Base-by-base conservation (phyloP, 441 rosid species). In the Populus hybrid region DNA sequence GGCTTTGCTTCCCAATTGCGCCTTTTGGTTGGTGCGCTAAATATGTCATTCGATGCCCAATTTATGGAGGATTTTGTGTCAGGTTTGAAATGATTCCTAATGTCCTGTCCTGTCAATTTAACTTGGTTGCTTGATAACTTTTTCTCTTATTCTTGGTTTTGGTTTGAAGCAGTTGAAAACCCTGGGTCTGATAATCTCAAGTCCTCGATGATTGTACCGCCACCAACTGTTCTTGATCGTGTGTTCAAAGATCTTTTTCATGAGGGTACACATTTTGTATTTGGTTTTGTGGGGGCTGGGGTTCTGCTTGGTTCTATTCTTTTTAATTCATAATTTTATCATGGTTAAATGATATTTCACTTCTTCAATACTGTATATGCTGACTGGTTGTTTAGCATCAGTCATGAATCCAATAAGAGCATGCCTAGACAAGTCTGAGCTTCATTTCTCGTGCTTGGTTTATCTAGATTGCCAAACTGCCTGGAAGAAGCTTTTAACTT, bases 41-140 rank as follows among this genome's bases (percentile, higher is more conserved):
- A 87, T 79, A 80, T 79, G 85, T 89, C 99, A 71, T 91, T 89
- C 77, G 78, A 88, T 76, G 93, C 94, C 79, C 97, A 91, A 81
- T 97, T 97, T 82, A 86, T 94, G 90, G 99, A 93, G 84, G 99
- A 97, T 87, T 94, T 92, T 76, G 94, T 89, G 69, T 92, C 99
- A 92, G 99, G 98, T 97, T 70, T 80, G 83, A 73, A 76, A 71
- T 79, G 46, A 64, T 80, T 78, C 67, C 81, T 70, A 70, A 19
- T 79, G 64, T 77, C 69, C 69, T 74, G 30, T 30, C 70, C 68
- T 76, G 14, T 71, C 71, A 67, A 12, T 77, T 71, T 80, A 67
- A 36, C 69, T 28, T 59, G 35, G 36, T 81, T 63, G 23, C 40
- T 32, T 76, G 70, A 28, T 76, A 50, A 40, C 3, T 65, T 76